Evolutionary conservation across 148 eudicot species (phyloP).

Genomic region (Diospyros kaki): DNA sequence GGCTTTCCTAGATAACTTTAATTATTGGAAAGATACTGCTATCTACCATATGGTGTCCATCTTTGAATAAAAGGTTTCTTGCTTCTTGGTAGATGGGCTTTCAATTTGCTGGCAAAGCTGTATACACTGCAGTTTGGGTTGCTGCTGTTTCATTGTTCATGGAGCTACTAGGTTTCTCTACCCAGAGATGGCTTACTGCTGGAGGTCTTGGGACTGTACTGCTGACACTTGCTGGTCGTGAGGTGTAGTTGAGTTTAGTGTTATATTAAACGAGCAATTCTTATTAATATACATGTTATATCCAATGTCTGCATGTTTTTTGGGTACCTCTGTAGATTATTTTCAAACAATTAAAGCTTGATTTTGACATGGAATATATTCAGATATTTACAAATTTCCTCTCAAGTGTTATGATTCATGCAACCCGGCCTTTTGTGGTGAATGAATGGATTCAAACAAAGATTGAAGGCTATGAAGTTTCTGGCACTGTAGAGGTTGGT

Average conservation of each 20-base stretch:
- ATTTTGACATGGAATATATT: slow-evolving; percentile 10
- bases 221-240: slow-evolving; percentile 95
- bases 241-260: slow-evolving; percentile 46
- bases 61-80: slow-evolving; percentile 5
- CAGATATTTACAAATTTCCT: slow-evolving; percentile 95
- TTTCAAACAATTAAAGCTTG: not conserved
- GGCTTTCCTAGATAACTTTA: not conserved
- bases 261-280: not conserved
- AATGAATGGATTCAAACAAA: slow-evolving; percentile 91
- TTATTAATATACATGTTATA: no score
- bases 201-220: slow-evolving; percentile 97
- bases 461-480: slow-evolving; percentile 92
- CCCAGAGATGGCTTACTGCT: slow-evolving; percentile 92
- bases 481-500: slow-evolving; percentile 97
- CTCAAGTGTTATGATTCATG: slow-evolving; percentile 91
- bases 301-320: slow-evolving; percentile 2
- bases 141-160: slow-evolving; percentile 86
- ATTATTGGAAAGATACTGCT: not conserved
- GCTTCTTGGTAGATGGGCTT: slow-evolving; percentile 69
- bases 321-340: not conserved
- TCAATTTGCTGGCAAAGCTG: slow-evolving; percentile 92
- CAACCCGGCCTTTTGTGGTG: slow-evolving; percentile 77
- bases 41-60: not conserved
- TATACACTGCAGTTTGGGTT: slow-evolving; percentile 85
- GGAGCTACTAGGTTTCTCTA: slow-evolving; percentile 93